Conservation (phyloP, 495 filamentous ascomycete genomes). For the Pyronema omphalodes region DNA sequence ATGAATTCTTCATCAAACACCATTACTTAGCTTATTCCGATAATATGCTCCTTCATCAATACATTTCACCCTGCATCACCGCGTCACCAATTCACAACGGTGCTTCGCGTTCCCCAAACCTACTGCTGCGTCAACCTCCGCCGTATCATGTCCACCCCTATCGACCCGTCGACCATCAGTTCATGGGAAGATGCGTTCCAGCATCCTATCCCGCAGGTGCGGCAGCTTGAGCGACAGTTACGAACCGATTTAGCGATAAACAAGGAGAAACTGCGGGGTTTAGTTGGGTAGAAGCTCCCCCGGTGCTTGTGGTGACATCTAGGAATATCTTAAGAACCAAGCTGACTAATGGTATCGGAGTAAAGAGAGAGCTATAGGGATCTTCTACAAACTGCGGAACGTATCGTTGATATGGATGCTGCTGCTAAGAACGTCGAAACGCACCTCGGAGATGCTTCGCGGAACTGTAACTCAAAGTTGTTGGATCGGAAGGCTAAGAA, state of each 20-base stretch:
- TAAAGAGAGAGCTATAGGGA: conserved; percentile 71
- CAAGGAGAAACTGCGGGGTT: conserved; percentile 67
- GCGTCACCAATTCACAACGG: not conserved
- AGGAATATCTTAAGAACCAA: not conserved
- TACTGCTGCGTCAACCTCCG: not conserved
- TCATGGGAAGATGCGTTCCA: conserved; percentile 25
- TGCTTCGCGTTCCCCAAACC: not conserved
- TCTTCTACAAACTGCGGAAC: conserved; percentile 77
- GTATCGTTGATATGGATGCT: conserved; percentile 71
- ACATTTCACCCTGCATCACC: not conserved
- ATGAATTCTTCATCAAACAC: no score
- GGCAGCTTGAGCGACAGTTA: conserved; percentile 35
- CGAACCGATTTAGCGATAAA: conserved; percentile 50
- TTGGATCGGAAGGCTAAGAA: conserved; percentile 51
- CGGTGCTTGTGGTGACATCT: not conserved
- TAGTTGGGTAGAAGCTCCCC: conserved; percentile 50
- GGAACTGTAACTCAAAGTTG: conserved; percentile 53
- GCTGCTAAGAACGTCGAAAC: conserved; percentile 58
- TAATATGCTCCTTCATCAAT: no score
- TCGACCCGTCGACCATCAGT: conserved; percentile 13
- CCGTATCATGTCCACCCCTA: conserved; percentile 5
- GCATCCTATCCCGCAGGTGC: conserved; percentile 40
- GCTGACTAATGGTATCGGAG: not conserved
- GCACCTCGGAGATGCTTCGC: conserved; percentile 50
- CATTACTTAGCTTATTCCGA: no score